Conservation (phyloP, 345 rosid species). For the Excoecaria cochinchinensis region DNA sequence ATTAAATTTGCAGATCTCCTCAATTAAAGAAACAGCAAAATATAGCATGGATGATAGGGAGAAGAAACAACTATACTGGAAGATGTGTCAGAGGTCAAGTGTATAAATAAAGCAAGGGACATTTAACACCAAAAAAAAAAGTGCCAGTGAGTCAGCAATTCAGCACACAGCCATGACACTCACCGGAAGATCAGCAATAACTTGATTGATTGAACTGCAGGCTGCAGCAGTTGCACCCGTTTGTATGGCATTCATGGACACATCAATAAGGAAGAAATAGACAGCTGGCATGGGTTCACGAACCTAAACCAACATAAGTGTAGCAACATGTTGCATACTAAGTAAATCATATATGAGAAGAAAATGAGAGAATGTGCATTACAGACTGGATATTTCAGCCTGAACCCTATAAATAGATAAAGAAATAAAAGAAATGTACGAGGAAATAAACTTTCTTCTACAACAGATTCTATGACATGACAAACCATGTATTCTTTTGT, state of each 20-base stretch:
- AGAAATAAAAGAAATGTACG: background rate
- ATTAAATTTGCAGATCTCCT: background rate
- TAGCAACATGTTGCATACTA: background rate
- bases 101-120: background rate
- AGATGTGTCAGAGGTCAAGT: background rate
- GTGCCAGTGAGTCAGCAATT: background rate
- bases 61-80: background rate
- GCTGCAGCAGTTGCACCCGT: conserved; percentile 99
- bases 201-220: conserved; percentile 92
- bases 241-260: conserved; percentile 89
- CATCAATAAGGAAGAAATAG: conserved; percentile 91
- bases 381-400: background rate
- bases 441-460: background rate
- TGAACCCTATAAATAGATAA: background rate
- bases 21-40: background rate
- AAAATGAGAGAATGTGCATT: background rate
- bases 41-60: background rate
- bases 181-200: conserved; percentile 90
- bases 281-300: conserved; percentile 99
- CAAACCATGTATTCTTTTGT: conserved; percentile 91
- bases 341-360: background rate
- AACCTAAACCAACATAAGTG: conserved; percentile 46
- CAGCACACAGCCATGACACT: conserved; percentile 24
- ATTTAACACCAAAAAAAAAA: background rate
- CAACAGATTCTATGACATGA: conserved; percentile 6